Evolutionary conservation across 305 asterid species (phyloP).

Genomic region (Fraxinus sp.): DNA sequence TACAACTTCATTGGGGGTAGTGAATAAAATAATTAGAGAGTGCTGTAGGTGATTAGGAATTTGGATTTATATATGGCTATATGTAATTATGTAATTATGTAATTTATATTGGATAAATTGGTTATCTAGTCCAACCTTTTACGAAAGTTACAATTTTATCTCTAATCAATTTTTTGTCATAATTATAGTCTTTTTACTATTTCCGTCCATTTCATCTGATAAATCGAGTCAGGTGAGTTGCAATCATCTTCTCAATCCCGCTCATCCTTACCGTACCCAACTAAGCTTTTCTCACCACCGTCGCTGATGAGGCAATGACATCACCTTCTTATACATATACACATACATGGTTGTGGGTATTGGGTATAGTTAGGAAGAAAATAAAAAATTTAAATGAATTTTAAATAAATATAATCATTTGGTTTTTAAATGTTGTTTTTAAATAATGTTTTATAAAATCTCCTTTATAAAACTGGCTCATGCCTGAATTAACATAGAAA

Average conservation of each 20-base stretch:
- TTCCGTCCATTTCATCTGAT: not conserved
- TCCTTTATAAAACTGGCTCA: not conserved
- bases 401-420: not conserved
- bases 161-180: not conserved
- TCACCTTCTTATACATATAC: no score
- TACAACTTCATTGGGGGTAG: not conserved
- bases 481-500: not conserved
- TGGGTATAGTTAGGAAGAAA: not conserved
- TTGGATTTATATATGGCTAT: no score
- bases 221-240: not conserved
- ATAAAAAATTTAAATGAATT: no score
- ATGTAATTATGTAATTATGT: no score
- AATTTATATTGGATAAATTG: not conserved
- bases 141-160: not conserved
- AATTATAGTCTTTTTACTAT: not conserved
- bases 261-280: no score
- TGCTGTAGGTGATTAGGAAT: not conserved
- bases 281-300: no score
- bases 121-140: not conserved
- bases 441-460: no score
- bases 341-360: not conserved
- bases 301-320: no score
- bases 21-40: not conserved
- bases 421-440: no score
- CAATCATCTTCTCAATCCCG: not conserved